Conservation (phyloP, 176 grass and related monocot species). For the Puya raimondii region DNA sequence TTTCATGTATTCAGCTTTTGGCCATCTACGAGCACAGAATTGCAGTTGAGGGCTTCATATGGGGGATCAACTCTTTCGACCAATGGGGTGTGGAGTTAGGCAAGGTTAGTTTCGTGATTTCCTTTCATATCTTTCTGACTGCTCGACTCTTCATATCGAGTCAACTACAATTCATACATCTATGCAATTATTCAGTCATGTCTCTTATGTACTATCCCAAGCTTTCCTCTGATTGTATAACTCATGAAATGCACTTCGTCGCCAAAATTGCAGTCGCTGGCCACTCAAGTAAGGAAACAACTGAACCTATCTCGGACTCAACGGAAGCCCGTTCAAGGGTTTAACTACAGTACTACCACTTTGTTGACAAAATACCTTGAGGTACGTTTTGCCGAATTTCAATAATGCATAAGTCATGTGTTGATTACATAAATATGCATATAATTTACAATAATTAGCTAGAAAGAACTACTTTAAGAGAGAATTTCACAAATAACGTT, state of each 20-base stretch:
- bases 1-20: conserved; percentile 51
- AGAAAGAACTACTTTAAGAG: background rate
- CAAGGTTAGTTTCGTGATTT: conserved; percentile 47
- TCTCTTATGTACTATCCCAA: conserved; percentile 3
- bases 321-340: conserved; percentile 41
- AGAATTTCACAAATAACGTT: too few species aligned
- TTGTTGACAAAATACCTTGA: conserved; percentile 46
- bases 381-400: conserved; percentile 2
- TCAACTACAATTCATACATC: background rate
- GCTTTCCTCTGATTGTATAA: background rate
- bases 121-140: conserved; percentile 6
- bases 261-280: conserved; percentile 58
- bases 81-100: conserved; percentile 97
- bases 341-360: conserved; percentile 50
- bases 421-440: background rate
- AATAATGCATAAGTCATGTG: background rate
- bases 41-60: conserved; percentile 92
- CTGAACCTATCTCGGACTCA: conserved; percentile 48
- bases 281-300: conserved; percentile 79
- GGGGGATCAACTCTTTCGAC: conserved; percentile 97
- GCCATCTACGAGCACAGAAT: conserved; percentile 86
- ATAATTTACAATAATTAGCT: background rate
- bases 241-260: background rate
- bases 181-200: conserved; percentile 3
- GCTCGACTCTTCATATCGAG: background rate